These are phyloP conservation scores for Gaeumannomyces sp. DNA, from an alignment of 2,329 filamentous ascomycete genomes.

Conservation along the genomic window DNA sequence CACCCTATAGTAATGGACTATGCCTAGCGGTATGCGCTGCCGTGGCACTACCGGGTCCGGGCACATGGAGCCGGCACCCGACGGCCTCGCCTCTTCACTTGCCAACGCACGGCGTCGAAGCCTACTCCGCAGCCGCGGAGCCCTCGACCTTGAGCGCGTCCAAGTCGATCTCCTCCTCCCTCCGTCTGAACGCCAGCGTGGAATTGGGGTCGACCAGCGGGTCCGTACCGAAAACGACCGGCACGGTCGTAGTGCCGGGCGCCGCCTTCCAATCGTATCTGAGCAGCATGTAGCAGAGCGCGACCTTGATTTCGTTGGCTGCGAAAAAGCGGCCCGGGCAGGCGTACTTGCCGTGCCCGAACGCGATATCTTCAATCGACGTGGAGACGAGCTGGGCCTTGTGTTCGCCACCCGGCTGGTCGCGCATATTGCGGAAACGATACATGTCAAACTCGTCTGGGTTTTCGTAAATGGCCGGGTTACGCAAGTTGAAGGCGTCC, in stretches of 20 bases:
- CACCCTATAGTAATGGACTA: too few relatives aligned
- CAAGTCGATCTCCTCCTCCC: slow-evolving; percentile 1
- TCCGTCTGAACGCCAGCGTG: not conserved
- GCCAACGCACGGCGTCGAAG: too few relatives aligned
- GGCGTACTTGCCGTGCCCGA: slow-evolving; percentile 33
- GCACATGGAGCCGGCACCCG: too few relatives aligned
- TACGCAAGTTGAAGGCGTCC: not conserved
- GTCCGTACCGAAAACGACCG: not conserved
- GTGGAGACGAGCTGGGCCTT: slow-evolving; percentile 22
- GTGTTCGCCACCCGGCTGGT: not conserved
- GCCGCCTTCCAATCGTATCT: slow-evolving; percentile 11
- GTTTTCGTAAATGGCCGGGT: not conserved
- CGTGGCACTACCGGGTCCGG: too few relatives aligned
- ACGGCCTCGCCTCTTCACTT: too few relatives aligned
- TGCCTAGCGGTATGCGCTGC: too few relatives aligned
- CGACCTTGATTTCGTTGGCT: slow-evolving; percentile 29
- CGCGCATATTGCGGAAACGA: not conserved
- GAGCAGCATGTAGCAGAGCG: slow-evolving; percentile 15
- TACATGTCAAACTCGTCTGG: not conserved
- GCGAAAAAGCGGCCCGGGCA: slow-evolving; percentile 36
- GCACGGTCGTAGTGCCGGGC: not conserved
- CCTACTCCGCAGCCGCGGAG: too few relatives aligned
- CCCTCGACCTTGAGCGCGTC: not conserved
- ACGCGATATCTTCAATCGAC: slow-evolving; percentile 25
- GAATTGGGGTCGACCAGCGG: not conserved